Evolutionary conservation across 352 stramenopile species (phyloP).

Genomic region (Phytophthora constricta): DNA sequence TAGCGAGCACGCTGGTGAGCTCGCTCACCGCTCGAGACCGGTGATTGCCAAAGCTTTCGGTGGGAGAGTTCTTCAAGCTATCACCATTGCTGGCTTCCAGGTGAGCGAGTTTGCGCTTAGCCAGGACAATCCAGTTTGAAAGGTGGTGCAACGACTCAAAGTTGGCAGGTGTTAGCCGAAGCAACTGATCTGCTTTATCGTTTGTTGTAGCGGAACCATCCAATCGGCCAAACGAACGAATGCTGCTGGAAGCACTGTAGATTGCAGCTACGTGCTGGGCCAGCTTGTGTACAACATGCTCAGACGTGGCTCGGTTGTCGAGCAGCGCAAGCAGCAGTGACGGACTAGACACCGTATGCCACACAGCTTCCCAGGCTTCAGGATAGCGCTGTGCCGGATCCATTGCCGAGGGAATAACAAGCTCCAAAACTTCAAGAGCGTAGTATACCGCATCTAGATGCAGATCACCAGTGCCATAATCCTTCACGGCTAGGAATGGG

Average conservation of each 20-base stretch:
- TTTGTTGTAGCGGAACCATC: conserved; percentile 18
- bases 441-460: conserved; percentile 66
- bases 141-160: conserved; percentile 79
- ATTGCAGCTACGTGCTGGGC: conserved; percentile 56
- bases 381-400: conserved; percentile 38
- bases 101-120: conserved; percentile 72
- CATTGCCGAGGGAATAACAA: conserved; percentile 33
- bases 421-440: conserved; percentile 69
- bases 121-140: conserved; percentile 81
- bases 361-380: conserved; percentile 41
- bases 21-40: conserved; percentile 51
- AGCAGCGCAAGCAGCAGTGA: conserved; percentile 74
- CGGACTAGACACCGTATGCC: conserved; percentile 62
- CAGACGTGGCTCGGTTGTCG: conserved; percentile 37
- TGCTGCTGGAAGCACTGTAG: conserved; percentile 54
- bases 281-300: conserved; percentile 67
- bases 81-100: conserved; percentile 46
- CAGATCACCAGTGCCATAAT: conserved; percentile 54
- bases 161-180: conserved; percentile 59
- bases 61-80: conserved; percentile 23
- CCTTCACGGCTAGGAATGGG: conserved; percentile 49
- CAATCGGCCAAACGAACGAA: conserved; percentile 55
- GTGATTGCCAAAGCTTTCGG: conserved; percentile 22
- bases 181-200: conserved; percentile 29
- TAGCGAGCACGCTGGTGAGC: conserved; percentile 48